Percentiles rank a stretch among this genome's conserved stretches.
Conservation (phyloP, 2,329 filamentous ascomycete genomes). For the Fusarium burgessii region DNA sequence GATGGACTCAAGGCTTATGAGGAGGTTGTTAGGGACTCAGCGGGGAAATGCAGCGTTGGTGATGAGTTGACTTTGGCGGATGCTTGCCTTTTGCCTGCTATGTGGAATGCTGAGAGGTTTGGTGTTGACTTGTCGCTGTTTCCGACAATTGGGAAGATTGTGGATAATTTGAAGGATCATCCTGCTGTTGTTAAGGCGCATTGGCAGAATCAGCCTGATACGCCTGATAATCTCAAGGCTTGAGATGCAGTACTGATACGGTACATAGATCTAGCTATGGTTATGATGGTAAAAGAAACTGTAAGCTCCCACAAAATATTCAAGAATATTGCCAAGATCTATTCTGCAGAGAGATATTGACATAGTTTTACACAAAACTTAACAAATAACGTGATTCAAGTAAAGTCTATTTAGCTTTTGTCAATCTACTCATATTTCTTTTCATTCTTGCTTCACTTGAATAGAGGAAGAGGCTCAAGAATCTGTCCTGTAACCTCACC, state of each 20-base stretch:
- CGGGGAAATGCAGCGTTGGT: slow-evolving; percentile 67
- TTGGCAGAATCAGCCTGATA: slow-evolving; percentile 66
- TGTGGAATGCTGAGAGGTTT: slow-evolving; percentile 67
- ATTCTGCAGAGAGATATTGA: no score
- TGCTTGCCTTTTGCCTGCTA: slow-evolving; percentile 67
- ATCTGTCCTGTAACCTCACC: slow-evolving; percentile 78
- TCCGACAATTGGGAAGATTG: slow-evolving; percentile 60
- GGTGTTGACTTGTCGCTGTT: slow-evolving; percentile 64
- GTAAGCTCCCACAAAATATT: background rate
- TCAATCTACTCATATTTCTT: background rate
- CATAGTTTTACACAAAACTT: no score
- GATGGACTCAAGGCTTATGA: slow-evolving; percentile 70
- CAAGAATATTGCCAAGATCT: no score
- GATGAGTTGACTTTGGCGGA: slow-evolving; percentile 69
- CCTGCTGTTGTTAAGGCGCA: slow-evolving; percentile 65
- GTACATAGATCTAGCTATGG: background rate
- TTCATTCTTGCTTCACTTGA: slow-evolving; percentile 27
- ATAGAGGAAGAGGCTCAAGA: slow-evolving; percentile 48
- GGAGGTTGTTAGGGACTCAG: slow-evolving; percentile 50
- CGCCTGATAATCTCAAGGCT: slow-evolving; percentile 50
- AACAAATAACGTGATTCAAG: background rate
- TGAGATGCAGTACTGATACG: background rate
- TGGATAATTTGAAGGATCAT: slow-evolving; percentile 58
- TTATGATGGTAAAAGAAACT: background rate
- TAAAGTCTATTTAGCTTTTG: background rate